phyloP scores from a whole-genome alignment of 768 basidiomycete genomes.

The Mycena belliarum region DNA sequence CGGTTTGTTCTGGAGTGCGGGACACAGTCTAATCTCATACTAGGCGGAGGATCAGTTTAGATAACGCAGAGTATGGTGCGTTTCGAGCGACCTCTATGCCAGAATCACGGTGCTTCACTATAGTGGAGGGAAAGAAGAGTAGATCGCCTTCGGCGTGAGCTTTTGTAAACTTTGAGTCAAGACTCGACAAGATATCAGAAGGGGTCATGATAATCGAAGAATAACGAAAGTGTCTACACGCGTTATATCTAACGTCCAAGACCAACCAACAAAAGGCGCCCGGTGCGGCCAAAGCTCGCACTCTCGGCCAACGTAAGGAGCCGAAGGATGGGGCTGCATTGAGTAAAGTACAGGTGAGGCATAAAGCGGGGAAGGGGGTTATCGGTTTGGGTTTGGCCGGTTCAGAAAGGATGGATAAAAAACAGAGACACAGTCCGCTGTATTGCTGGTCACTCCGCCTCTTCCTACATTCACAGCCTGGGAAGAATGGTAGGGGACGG shows the following conservation, averaged over 20 bases:
- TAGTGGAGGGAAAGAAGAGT: constrained; percentile 76
- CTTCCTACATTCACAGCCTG: constrained; percentile 13
- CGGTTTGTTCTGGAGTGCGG: constrained; percentile 82
- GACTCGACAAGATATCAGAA: constrained; percentile 53
- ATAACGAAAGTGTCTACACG: background rate
- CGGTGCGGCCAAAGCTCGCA: background rate
- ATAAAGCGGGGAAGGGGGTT: constrained; percentile 4
- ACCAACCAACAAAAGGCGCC: background rate
- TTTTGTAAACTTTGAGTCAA: constrained; percentile 57
- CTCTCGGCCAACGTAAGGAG: background rate
- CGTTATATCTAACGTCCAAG: background rate
- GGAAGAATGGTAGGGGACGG: constrained; percentile 11
- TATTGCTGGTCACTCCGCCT: constrained; percentile 17
- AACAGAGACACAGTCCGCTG: constrained; percentile 29
- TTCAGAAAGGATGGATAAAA: constrained; percentile 25
- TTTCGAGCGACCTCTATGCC: constrained; percentile 60
- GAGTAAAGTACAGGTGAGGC: constrained; percentile 16
- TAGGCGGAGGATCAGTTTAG: constrained; percentile 30
- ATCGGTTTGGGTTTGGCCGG: background rate
- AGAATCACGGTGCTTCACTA: constrained; percentile 58
- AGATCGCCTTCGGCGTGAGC: constrained; percentile 67
- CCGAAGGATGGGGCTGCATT: background rate
- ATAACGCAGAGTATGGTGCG: background rate
- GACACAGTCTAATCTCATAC: constrained; percentile 88
- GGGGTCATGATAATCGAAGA: constrained; percentile 31